Conservation (phyloP, 768 basidiomycete species). For the Leccinum longicurvipes region DNA sequence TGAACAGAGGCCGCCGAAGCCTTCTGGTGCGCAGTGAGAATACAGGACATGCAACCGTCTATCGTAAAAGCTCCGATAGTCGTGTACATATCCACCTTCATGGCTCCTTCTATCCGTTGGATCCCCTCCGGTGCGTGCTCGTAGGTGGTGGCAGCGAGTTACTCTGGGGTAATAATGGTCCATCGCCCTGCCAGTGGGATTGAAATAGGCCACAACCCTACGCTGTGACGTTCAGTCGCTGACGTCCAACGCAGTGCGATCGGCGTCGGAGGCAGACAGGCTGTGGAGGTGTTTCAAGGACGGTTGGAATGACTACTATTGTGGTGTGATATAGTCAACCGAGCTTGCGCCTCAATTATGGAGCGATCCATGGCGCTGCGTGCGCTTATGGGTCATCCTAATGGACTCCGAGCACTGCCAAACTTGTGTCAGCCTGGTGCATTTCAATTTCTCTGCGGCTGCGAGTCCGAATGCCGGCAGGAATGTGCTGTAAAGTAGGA, state of each 20-base stretch:
- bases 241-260: not conserved
- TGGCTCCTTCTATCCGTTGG: not conserved
- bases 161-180: not conserved
- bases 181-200: not conserved
- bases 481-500: not conserved
- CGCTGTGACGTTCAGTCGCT: not conserved
- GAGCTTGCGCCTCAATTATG: not conserved
- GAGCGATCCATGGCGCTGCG: not conserved
- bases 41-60: not conserved
- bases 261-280: not conserved
- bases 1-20: not conserved
- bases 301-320: not conserved
- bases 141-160: not conserved
- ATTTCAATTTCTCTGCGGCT: too few relatives aligned
- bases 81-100: not conserved
- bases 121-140: not conserved
- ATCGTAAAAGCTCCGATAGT: not conserved
- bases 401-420: not conserved
- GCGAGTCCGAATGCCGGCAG: not conserved
- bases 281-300: not conserved
- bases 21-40: not conserved
- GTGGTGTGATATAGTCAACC: not conserved
- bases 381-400: not conserved
- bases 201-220: not conserved
- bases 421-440: too few relatives aligned